Percentiles rank a stretch among this genome's conserved stretches.
Conservation (phyloP, 2,329 filamentous ascomycete species). For the Dothideomycetes sp. region DNA sequence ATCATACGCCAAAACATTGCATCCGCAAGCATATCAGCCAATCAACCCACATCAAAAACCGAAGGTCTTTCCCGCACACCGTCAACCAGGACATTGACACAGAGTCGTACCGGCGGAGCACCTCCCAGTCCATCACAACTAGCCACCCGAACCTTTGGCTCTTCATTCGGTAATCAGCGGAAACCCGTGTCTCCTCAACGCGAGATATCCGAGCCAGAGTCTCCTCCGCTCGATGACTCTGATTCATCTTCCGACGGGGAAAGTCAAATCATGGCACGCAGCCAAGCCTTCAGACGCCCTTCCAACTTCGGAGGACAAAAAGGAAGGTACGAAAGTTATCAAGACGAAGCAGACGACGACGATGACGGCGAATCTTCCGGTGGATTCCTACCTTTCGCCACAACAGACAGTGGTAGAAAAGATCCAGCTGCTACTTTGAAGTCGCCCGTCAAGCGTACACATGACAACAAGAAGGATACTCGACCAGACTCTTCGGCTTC, state of each 20-base stretch:
- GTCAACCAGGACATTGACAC: conserved; percentile 41
- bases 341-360: conserved; percentile 32
- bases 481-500: conserved; percentile 52
- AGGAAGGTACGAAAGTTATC: conserved; percentile 21
- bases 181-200: conserved; percentile 17
- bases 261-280: conserved; percentile 32
- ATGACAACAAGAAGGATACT: neutral
- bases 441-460: conserved; percentile 10
- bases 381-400: conserved; percentile 36
- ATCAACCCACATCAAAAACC: neutral
- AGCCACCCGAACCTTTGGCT: conserved; percentile 21
- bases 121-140: conserved; percentile 19
- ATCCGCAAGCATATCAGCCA: conserved; percentile 9
- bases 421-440: conserved; percentile 16
- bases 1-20: conserved; percentile 16
- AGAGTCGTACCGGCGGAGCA: conserved; percentile 21
- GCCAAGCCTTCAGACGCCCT: conserved; percentile 36
- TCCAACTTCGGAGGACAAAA: conserved; percentile 27
- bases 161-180: conserved; percentile 20
- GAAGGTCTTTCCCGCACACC: conserved; percentile 32
- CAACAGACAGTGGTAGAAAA: conserved; percentile 16
- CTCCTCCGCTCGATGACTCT: conserved; percentile 23
- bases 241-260: conserved; percentile 27
- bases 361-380: conserved; percentile 46
- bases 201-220: conserved; percentile 20